Evolutionary conservation across 164 flowering plant species (phyloP).

Genomic region (Magnolia officinalis): DNA sequence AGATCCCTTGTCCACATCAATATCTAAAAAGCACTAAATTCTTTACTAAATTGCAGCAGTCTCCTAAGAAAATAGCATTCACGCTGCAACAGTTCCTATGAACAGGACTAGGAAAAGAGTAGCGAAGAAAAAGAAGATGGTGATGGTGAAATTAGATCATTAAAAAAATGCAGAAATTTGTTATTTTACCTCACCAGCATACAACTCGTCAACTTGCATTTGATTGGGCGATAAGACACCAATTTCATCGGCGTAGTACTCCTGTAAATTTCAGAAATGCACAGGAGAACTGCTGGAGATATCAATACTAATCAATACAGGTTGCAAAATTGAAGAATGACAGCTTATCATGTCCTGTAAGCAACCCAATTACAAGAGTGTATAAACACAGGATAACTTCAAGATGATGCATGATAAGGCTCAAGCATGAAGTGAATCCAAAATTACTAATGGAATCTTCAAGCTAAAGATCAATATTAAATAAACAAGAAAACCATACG

Average conservation of each 20-base stretch:
- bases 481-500: not conserved
- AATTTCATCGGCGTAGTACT: constrained; percentile 91
- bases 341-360: too few relatives aligned
- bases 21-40: too few relatives aligned
- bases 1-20: too few relatives aligned
- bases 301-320: not conserved
- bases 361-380: not conserved
- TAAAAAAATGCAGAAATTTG: not conserved
- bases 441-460: not conserved
- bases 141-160: too few relatives aligned
- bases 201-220: constrained; percentile 71
- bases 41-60: too few relatives aligned
- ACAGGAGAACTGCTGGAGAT: not conserved
- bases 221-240: constrained; percentile 95
- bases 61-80: too few relatives aligned
- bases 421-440: not conserved
- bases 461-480: not conserved
- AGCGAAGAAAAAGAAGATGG: too few relatives aligned
- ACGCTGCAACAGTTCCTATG: too few relatives aligned
- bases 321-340: not conserved
- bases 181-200: constrained; percentile 88
- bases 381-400: not conserved
- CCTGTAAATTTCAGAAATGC: constrained; percentile 38
- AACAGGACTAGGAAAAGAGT: too few relatives aligned
- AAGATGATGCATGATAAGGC: not conserved